Evolutionary conservation across 257 asterid genomes (phyloP).

Genomic region (Ophiorrhiza pumila): DNA sequence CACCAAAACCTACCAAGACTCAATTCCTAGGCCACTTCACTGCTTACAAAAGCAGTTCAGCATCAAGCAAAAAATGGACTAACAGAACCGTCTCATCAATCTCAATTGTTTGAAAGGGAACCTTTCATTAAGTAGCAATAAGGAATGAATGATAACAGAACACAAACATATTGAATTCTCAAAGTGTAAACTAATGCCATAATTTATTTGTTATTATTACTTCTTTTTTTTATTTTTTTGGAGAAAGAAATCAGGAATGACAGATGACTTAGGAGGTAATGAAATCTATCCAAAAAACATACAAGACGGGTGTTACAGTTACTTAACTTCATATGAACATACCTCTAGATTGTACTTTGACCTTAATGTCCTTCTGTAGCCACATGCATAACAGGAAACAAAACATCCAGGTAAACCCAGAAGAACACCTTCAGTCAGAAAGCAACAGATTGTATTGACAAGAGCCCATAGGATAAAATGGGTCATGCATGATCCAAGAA

Average conservation of each 20-base stretch:
- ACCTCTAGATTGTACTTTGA: conserved; percentile 87
- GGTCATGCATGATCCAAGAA: conserved; percentile 62
- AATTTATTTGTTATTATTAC: neutral
- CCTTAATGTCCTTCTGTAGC: conserved; percentile 70
- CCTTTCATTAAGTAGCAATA: conserved; percentile 3
- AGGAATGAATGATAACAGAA: neutral
- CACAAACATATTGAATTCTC: neutral
- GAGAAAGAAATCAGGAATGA: neutral
- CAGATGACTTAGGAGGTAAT: neutral
- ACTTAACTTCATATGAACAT: conserved; percentile 7
- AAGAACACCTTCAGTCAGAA: conserved; percentile 68
- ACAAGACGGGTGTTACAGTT: neutral
- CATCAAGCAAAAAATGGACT: neutral
- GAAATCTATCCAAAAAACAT: neutral
- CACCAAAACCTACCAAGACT: neutral
- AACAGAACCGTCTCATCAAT: neutral
- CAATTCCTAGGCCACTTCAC: neutral
- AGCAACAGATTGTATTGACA: conserved; percentile 68
- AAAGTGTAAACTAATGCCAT: neutral
- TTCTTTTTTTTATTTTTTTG: neutral
- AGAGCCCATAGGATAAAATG: conserved; percentile 77
- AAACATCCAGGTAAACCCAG: conserved; percentile 90
- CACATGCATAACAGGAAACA: conserved; percentile 85
- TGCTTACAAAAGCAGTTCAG: neutral
- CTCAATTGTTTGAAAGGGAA: neutral